These are phyloP conservation scores for Penicillium sp. DNA, from an alignment of 2,329 filamentous ascomycete species.

Conservation along the genomic window DNA sequence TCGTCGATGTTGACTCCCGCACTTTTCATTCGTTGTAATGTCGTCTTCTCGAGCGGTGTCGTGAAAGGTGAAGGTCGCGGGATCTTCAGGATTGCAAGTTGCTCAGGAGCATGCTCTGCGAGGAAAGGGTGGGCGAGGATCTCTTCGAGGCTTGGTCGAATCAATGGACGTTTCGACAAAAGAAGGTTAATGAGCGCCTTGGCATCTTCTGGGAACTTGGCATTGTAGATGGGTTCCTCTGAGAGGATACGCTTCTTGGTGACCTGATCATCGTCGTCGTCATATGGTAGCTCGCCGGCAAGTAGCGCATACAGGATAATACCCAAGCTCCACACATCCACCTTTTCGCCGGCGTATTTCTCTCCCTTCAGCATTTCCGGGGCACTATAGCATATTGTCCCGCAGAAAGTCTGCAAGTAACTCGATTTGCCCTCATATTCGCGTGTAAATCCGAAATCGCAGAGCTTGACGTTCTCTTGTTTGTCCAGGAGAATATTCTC, in stretches of 20 bases:
- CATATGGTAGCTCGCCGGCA: conserved; percentile 83
- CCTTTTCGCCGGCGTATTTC: conserved; percentile 96
- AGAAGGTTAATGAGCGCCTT: conserved; percentile 73
- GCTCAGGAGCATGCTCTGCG: conserved; percentile 79
- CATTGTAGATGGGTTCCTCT: conserved; percentile 82
- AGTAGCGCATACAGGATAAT: conserved; percentile 86
- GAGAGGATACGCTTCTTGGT: conserved; percentile 84
- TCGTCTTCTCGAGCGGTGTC: conserved; percentile 85
- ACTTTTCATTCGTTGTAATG: conserved; percentile 85
- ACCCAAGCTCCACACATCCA: conserved; percentile 96
- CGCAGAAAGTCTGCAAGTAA: conserved; percentile 95
- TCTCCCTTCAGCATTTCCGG: conserved; percentile 98
- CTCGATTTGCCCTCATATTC: conserved; percentile 96
- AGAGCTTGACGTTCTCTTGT: conserved; percentile 94
- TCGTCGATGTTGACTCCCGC: conserved; percentile 92
- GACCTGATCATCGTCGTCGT: conserved; percentile 88
- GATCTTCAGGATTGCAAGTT: conserved; percentile 84
- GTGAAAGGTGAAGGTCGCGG: conserved; percentile 80
- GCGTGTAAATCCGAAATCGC: conserved; percentile 96
- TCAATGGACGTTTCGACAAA: conserved; percentile 85
- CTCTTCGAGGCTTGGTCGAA: conserved; percentile 79
- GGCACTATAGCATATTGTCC: conserved; percentile 95
- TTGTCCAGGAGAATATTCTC: conserved; percentile 97
- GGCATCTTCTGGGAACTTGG: conserved; percentile 75
- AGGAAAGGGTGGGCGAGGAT: conserved; percentile 88